Percentiles rank a stretch among this genome's conserved stretches.
phyloP scores from a whole-genome alignment of 441 rosid species.

The Gossypium schwendimanii region DNA sequence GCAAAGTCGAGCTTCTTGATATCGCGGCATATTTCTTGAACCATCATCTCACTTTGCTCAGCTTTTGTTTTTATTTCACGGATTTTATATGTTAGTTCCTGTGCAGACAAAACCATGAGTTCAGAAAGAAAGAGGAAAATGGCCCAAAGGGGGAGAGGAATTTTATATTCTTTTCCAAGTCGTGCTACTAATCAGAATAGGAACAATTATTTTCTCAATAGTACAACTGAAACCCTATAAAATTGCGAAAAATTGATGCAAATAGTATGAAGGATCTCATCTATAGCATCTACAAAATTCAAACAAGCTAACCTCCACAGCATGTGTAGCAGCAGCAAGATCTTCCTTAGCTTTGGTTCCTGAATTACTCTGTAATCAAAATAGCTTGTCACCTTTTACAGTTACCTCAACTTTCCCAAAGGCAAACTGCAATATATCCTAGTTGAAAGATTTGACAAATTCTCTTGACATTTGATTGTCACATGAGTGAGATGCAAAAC shows the following conservation, averaged over 20 bases:
- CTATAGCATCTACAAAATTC: conserved; percentile 6
- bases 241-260: conserved; percentile 1
- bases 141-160: background rate
- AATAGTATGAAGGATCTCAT: background rate
- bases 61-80: conserved; percentile 98
- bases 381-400: conserved; percentile 9
- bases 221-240: conserved; percentile 1
- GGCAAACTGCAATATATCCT: background rate
- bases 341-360: conserved; percentile 98
- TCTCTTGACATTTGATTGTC: background rate
- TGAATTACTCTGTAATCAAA: conserved; percentile 77
- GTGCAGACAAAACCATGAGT: conserved; percentile 20
- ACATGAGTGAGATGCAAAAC: background rate
- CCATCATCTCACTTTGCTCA: conserved; percentile 99
- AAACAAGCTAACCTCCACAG: conserved; percentile 72
- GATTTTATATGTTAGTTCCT: conserved; percentile 92
- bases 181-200: background rate
- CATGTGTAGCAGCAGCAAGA: conserved; percentile 95
- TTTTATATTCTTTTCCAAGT: background rate
- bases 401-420: conserved; percentile 4
- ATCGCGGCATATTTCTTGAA: conserved; percentile 98
- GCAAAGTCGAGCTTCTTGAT: conserved; percentile 99
- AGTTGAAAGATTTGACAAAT: background rate
- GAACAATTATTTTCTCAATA: background rate
- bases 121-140: conserved; percentile 5